Evolutionary conservation across 768 basidiomycete genomes (phyloP).

Genomic region (Antrodiella citrinella): DNA sequence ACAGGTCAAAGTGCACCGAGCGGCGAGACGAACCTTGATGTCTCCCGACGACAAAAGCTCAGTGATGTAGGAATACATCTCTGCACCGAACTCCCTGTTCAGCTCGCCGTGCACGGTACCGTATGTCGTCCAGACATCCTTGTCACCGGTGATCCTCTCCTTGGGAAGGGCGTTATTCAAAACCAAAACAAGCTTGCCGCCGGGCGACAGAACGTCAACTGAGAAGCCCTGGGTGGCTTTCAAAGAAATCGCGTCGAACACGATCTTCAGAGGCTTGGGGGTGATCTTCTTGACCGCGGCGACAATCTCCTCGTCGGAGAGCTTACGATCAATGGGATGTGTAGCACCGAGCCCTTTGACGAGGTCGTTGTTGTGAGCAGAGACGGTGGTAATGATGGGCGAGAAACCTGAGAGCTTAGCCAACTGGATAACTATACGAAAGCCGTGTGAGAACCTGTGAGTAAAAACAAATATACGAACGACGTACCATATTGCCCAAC

Average conservation of each 20-base stretch:
- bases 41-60: constrained; percentile 12
- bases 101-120: constrained; percentile 5
- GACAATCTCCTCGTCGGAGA: constrained; percentile 3
- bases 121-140: constrained; percentile 5
- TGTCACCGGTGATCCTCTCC: constrained; percentile 3
- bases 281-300: constrained; percentile 11
- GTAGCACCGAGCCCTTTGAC: constrained; percentile 18
- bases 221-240: constrained; percentile 14
- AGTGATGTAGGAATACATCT: constrained; percentile 14
- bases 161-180: constrained; percentile 5
- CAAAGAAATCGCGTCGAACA: constrained; percentile 17
- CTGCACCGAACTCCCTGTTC: constrained; percentile 9
- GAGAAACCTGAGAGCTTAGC: constrained; percentile 20
- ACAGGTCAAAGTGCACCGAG: no score
- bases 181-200: constrained; percentile 14
- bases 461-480: no score
- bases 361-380: constrained; percentile 12
- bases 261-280: constrained; percentile 13
- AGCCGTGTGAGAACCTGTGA: no score
- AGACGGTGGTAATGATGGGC: constrained; percentile 23
- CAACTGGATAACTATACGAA: constrained; percentile 17
- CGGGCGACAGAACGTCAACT: constrained; percentile 19
- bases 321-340: constrained; percentile 18
- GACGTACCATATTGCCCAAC: constrained; percentile 24
- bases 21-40: constrained; percentile 17